Evolutionary conservation across 2,329 filamentous ascomycete species (phyloP), one percentile per base, ranked within the genome.

Genomic region (Rhexocercosporidium sp.): DNA sequence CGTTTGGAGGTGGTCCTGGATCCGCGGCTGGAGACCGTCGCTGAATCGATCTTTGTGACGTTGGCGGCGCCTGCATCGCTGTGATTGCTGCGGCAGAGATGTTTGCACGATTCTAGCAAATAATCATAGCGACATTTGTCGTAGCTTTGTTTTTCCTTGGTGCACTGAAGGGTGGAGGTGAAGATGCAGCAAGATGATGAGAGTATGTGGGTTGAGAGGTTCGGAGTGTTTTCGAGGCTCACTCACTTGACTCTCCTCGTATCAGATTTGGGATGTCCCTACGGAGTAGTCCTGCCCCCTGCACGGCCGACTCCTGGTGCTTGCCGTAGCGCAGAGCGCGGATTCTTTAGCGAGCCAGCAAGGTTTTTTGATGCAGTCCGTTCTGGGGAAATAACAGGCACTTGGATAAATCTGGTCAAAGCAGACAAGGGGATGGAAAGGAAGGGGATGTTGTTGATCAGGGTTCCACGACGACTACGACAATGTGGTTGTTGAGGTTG

Each of bases 1-100:
- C 81, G 77, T 81, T 85, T 65, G 85, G 82, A 60, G 87, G 84
- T 74, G 84, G 86, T 62, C 85, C 86, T 75, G 84, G 83, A 70
- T 90, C 88, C 41, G 83, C 85, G 69, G 83, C 86, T n/a, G 89
- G 88, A 60, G 88, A 90, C 74, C 88, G 86, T 72, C 88, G 85
- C 75, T 88, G 87, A 75, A 85, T 80, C 57, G 81, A 81, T 76
- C 86, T 82, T 78, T 86, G 84, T 65, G 86, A 83, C 18, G 81
- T 79, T 69, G 79, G 79, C 59, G 83, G 79, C 66, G 83, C 79
- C 78, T 87, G 85, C 85, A 88, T 87, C 59, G 74, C 76, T 70
- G 56, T 63, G 66, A 65, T 65, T 65, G 20, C 57, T 67, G 46
- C 56, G 25, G 61, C 37, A 31, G 34, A 39, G 20, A 4, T 39